Base-by-base conservation (phyloP, 495 filamentous ascomycete genomes). In the Daldinia loculata region DNA sequence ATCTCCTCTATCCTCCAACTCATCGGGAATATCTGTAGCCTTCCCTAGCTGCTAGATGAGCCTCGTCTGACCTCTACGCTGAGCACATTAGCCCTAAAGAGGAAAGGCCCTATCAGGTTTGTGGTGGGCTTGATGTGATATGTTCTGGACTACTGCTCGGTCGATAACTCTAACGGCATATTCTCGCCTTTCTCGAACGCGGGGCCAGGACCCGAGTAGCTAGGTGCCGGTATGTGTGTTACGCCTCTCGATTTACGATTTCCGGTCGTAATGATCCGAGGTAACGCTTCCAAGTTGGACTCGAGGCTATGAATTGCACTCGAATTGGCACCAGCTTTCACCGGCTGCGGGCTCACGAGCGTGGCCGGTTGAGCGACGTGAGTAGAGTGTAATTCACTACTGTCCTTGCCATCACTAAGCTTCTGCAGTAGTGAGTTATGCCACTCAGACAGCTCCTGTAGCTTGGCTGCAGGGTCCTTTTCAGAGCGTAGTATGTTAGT, bases 381-480 rank as follows among this genome's bases (percentile, higher is more conserved):
- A 43, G 80, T 82, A 41, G 72, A 68, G 8, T 83, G 82, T 19
- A 86, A 77, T 27, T 75, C 70, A 45, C 73, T 74, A n/a, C 71
- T 69, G 9, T 63, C 66, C 50, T 52, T 53, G n/a, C 56, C 70
- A 19, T 64, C 64, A 12, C 78, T 79, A 3, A 86, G 76, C 71
- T 75, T 81, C 67, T 73, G 78, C 52, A 85, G 79, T 65, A 91
- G 79, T 38, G 85, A 80, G 64, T 88, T 87, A 52, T 83, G 86
- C 76, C 92, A 90, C 69, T 86, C 84, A 63, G 82, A 82, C 61
- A 95, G 83, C 79, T 90, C 86, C 75, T 91, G 87, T 67, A 95
- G 87, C 78, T 88, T 87, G 43, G 80, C 83, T 48, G 84, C 78
- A 38, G 92, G 92, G 80, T 95, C 89, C 90, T 84, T 92, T 77